Evolutionary conservation across 2,329 filamentous ascomycete genomes (phyloP).

Genomic region (Phyllosticta ampelicida): DNA sequence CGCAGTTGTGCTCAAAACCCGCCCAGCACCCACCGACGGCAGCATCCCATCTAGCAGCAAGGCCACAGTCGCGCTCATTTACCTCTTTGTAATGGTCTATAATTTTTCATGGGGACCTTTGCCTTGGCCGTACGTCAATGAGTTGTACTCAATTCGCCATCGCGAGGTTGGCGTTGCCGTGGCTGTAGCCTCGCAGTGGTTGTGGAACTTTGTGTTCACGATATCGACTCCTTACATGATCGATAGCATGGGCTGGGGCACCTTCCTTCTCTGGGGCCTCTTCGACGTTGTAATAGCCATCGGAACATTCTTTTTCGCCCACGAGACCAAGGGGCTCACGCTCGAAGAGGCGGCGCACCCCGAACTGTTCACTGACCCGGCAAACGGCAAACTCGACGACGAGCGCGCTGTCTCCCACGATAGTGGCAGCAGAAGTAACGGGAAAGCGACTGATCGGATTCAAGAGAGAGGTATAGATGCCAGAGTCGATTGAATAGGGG

Average conservation of each 20-base stretch:
- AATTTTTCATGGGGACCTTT: slow-evolving; percentile 44
- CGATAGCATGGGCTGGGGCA: slow-evolving; percentile 33
- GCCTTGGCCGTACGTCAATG: slow-evolving; percentile 42
- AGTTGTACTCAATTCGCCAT: slow-evolving; percentile 44
- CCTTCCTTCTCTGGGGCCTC: slow-evolving; percentile 37
- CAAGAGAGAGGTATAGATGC: no score
- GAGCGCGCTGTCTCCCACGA: no score
- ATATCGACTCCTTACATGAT: slow-evolving; percentile 43
- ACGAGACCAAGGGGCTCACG: slow-evolving; percentile 27
- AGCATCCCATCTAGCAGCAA: slow-evolving; percentile 31
- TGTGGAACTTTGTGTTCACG: slow-evolving; percentile 41
- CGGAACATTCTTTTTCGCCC: slow-evolving; percentile 28
- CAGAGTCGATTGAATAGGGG: no score
- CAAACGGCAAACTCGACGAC: neutral
- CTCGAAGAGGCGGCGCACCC: slow-evolving; percentile 25
- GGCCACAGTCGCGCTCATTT: slow-evolving; percentile 44
- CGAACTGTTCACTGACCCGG: neutral
- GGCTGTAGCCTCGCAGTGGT: slow-evolving; percentile 41
- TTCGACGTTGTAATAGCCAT: slow-evolving; percentile 35
- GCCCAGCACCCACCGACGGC: slow-evolving; percentile 15
- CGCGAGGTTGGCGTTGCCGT: slow-evolving; percentile 41
- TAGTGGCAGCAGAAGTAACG: no score
- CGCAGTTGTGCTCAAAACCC: slow-evolving; percentile 20
- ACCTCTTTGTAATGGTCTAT: slow-evolving; percentile 45
- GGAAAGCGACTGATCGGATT: no score